Evolutionary conservation across 257 asterid genomes (phyloP), one percentile per base, ranked within the genome.

Genomic region (Jacaranda copaia): DNA sequence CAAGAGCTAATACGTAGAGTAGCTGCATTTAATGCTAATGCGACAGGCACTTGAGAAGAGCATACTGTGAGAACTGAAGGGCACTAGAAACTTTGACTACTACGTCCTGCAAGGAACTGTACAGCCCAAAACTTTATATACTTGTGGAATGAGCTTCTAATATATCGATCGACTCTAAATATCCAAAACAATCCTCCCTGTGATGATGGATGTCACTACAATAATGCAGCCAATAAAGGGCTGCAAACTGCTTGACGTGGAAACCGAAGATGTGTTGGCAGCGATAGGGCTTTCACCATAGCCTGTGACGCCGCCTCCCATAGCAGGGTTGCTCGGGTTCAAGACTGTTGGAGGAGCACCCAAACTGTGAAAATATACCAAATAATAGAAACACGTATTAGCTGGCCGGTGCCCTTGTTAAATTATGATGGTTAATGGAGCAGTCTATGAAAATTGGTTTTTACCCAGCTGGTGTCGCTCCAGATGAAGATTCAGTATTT

Each of bases 401-500:
- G 7, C 74, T 67, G 57, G 75, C 20, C 35, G 6, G 39, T n/a
- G n/a, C 3, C 15, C 55, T n/a, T 62, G 63, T 25, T 8, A 32
- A 25, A 9, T 60, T 38, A 15, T 20, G 15, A 42, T 56, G 32
- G 32, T 14, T 72, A 73, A 10, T 38, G 43, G 4, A 18, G 40
- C 40, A 58, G 4, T 8, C 5, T n/a, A 25, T 9, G 6, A 4
- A 56, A 3, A 42, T 15, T 36, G 46, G 38, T 76, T 60, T 72
- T 79, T 87, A 93, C 93, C 88, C 80, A 3, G 84, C 66, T 46
- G 90, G 76, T 52, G 84, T 49, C 66, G 86, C 85, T 76, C 93
- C 96, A 3, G 88, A 68, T 79, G 91, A 75, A 59, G 96, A 78
- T 49, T 87, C 75, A 20, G 88, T 81, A 55, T 85, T 63, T 40